Evolutionary conservation across 371 early-diverging fungal genomes (phyloP).

Genomic region (Dichotomocladium elegans): DNA sequence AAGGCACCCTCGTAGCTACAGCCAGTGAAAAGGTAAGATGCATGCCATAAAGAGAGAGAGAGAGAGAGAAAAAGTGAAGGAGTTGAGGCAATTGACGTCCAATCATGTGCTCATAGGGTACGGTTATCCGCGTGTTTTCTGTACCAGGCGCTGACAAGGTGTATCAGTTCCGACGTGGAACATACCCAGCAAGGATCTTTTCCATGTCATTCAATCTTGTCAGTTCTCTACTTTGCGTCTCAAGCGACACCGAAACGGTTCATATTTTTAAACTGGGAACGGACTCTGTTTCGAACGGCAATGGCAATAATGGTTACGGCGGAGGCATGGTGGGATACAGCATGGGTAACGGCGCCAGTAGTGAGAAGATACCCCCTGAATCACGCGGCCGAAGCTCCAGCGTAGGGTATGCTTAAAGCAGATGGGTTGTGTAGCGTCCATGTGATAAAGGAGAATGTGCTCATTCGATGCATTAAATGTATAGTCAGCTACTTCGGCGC

Average conservation of each 20-base stretch:
- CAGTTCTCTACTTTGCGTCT: constrained; percentile 80
- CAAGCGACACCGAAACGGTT: constrained; percentile 94
- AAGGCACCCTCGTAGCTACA: constrained; percentile 92
- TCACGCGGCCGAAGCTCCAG: constrained; percentile 12
- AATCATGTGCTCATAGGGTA: constrained; percentile 67
- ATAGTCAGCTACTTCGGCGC: constrained; percentile 49
- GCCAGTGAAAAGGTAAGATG: constrained; percentile 90
- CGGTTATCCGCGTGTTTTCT: constrained; percentile 93
- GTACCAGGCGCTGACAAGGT: constrained; percentile 84
- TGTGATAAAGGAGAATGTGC: not conserved
- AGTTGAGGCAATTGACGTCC: not conserved
- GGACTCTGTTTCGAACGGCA: constrained; percentile 4
- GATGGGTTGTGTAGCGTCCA: no score
- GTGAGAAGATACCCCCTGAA: not conserved
- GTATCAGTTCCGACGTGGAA: constrained; percentile 94
- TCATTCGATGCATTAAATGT: no score
- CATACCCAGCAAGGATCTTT: constrained; percentile 88
- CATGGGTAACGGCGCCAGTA: no score
- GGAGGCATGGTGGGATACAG: not conserved
- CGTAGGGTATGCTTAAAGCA: constrained; percentile 11
- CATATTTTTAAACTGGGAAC: constrained; percentile 83
- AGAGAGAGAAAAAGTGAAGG: not conserved
- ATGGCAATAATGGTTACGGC: constrained; percentile 1
- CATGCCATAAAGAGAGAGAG: not conserved
- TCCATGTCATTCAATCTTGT: constrained; percentile 89